Evolutionary conservation across 2,329 filamentous ascomycete species (phyloP).

Genomic region (Chaetomium sp.): DNA sequence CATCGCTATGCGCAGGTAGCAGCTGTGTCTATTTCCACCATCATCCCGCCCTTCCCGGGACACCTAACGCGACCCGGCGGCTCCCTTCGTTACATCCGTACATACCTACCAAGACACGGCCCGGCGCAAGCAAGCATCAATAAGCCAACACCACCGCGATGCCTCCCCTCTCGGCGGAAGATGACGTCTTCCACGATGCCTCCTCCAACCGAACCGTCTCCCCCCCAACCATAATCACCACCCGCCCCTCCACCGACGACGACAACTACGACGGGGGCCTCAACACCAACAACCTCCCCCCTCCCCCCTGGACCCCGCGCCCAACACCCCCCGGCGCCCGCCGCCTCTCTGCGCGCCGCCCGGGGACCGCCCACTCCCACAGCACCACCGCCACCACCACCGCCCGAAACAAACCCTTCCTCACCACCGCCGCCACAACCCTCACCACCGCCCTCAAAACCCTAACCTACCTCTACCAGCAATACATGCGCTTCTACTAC

Average conservation of each 20-base stretch:
- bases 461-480: conserved; percentile 5
- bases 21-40: background rate
- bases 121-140: background rate
- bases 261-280: background rate
- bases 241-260: conserved; percentile 18
- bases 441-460: conserved; percentile 11
- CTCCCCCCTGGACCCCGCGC: conserved; percentile 17
- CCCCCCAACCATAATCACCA: conserved; percentile 9
- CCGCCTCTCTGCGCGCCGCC: conserved; percentile 24
- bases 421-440: conserved; percentile 15
- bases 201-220: background rate
- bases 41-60: conserved; percentile 2
- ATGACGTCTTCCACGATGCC: conserved; percentile 6
- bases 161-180: conserved; percentile 4
- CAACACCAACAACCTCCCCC: conserved; percentile 1
- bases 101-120: background rate
- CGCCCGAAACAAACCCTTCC: conserved; percentile 4
- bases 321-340: conserved; percentile 20
- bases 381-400: conserved; percentile 3
- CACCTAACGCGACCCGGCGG: background rate
- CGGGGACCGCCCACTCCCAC: background rate
- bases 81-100: background rate
- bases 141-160: background rate
- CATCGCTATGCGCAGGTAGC: conserved; percentile 20
- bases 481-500: conserved; percentile 24